Evolutionary conservation across 2,329 filamentous ascomycete species (phyloP), one percentile per base, ranked within the genome.

Genomic region (Penicillium glabrum): DNA sequence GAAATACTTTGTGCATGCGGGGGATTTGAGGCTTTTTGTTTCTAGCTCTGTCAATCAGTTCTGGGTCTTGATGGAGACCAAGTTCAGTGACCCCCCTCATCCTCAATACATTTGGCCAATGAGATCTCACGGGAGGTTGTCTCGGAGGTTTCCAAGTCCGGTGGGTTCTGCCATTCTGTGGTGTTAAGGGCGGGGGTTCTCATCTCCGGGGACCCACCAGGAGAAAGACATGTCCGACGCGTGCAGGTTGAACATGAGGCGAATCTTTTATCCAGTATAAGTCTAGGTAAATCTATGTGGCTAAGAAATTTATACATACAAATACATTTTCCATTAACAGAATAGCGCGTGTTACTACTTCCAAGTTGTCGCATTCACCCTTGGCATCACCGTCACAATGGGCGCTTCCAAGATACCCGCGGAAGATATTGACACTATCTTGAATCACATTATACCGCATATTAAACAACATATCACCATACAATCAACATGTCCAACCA

Each of bases 1-100:
- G 53, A 46, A 59, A 24, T 23, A 50, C 21, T 11, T 50, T 27
- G 56, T 53, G 37, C 41, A 51, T 59, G 57, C 52, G 59, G 59
- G 54, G 54, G 41, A 13, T 57, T 59, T 43, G 39, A 51, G 29
- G 37, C 46, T 46, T 41, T 46, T 53, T 33, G 33, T 50, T 27
- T 29, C 43, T 35, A 37, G 55, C 41, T 53, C 16, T 47, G 11
- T 35, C 29, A 46, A 24, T 35, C n/a, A 19, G 1, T 44, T 33
- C 55, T 49, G 41, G 46, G 46, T 53, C 49, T 21, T 43, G 23
- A 35, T 54, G 56, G 51, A 54, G 26, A 47, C 46, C 41, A 41
- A 10, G 13, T 21, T 39, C 9, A 13, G 5, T 41, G 39, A 23
- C 39, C 39, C 31, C 31, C 37, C 37, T 33, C 19, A 24, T 33